Evolutionary conservation across 2,329 filamentous ascomycete genomes (phyloP).

Genomic region (Talaromyces piceae): DNA sequence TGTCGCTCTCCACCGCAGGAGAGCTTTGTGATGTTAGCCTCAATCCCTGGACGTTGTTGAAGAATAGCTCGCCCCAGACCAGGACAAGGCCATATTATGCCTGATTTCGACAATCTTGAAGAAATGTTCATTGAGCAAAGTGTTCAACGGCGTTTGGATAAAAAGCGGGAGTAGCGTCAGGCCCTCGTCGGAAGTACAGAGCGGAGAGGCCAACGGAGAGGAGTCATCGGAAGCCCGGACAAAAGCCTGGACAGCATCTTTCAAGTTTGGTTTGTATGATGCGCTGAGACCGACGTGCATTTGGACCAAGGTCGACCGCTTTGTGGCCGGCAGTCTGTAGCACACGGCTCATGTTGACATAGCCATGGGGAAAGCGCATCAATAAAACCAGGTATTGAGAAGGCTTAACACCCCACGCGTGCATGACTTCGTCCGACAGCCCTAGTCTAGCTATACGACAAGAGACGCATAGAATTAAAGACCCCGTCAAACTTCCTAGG

Average conservation of each 20-base stretch:
- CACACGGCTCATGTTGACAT: conserved; percentile 53
- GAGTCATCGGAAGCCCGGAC: neutral
- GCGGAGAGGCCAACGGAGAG: neutral
- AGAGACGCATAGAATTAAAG: conserved; percentile 58
- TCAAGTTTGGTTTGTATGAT: conserved; percentile 61
- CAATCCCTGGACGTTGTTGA: conserved; percentile 41
- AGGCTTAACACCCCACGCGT: conserved; percentile 9
- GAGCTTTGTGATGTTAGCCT: conserved; percentile 9
- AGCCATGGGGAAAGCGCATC: conserved; percentile 56
- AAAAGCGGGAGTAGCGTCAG: conserved; percentile 50
- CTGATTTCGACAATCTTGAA: conserved; percentile 56
- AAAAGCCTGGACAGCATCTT: conserved; percentile 50
- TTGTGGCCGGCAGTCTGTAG: conserved; percentile 33
- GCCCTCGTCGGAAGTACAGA: neutral
- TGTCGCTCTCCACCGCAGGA: neutral
- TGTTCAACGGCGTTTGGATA: conserved; percentile 64
- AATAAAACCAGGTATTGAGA: conserved; percentile 58
- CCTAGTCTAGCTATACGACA: conserved; percentile 54
- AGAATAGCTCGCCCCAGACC: conserved; percentile 59
- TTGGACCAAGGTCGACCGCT: conserved; percentile 34
- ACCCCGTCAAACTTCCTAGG: conserved; percentile 45
- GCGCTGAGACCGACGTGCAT: conserved; percentile 65
- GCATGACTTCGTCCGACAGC: conserved; percentile 18
- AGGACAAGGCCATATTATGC: conserved; percentile 46
- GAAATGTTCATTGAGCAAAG: conserved; percentile 60